Base-by-base conservation (phyloP, 108 stramenopile genomes). In the Skeletonema potamos region DNA sequence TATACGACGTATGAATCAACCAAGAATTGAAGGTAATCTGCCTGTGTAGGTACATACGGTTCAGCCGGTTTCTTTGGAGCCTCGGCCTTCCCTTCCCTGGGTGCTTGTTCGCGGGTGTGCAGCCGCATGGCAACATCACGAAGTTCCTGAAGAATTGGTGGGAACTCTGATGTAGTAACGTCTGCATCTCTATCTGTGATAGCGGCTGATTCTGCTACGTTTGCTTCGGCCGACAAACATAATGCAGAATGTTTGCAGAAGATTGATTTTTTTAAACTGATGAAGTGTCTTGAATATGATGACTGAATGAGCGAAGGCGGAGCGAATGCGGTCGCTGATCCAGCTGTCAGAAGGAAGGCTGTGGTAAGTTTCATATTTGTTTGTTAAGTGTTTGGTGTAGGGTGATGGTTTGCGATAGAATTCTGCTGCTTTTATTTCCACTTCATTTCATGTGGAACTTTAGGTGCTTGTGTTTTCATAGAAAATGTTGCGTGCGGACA, bases 71-170 rank as follows among this genome's bases (percentile, higher is more conserved):
- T 73, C 2, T 32, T 39, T 17, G 83, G 77, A 1, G 75, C 74
- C 62, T 70, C 58, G 4, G 89, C 92, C 68, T 89, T 44, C 3
- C 96, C 96, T 82, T 96, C 95, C 70, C 88, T 85, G 27, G 96
- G 96, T 9, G 95, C 89, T 66, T 97, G 96, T 54, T 83, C 77
- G 55, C 83, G 73, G 20, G 96, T 97, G 72, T 97, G 96, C 44
- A 97, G 68, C 68, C 83, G 86, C 96, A 97, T 97, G 41, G 96
- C 96, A 9, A 90, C 92, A 34, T 86, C 89, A 28, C 95, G 83
- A 41, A 97, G 84, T 65, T 96, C 96, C n/a, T 44, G 54, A 27
- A 79, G 65, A 22, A 79, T 79, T 17, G 70, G 58, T 22, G 66
- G 66, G 32, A 66, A 66, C 15, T 41, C 39, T 41, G 15, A 41